Evolutionary conservation across 306 rosid species (phyloP), one percentile per base, ranked within the genome.

Genomic region (Vicia sativa): DNA sequence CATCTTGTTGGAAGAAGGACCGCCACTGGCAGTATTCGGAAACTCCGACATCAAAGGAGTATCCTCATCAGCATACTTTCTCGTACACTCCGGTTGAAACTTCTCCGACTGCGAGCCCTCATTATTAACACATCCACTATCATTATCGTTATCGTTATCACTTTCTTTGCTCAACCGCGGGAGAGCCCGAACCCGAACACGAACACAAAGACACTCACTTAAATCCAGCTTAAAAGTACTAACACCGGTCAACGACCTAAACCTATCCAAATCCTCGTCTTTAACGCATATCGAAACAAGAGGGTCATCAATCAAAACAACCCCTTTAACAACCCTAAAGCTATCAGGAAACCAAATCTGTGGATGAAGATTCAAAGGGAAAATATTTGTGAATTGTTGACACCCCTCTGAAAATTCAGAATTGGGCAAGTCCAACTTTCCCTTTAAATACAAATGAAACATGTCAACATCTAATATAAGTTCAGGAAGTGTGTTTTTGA

Each of bases 341-440:
- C 84, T 84, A 19, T 82, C 77, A 5, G 87, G 92, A 50, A 70
- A 81, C 96, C 92, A 86, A 70, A 79, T 83, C 80, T 89, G 96
- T 50, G 52, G 57, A 74, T 89, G 92, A 72, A 86, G 86, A 73
- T 68, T 68, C 77, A 75, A 73, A 75, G 96, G 92, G 48, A 84
- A 86, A 65, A 89, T 25, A 38, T 70, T 71, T 0, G 86, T 85
- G 78, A 89, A 89, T 78, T 89, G 90, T 64, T 42, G 15, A 56
- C 68, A 41, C 25, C 79, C 80, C 67, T 64, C 65, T 0, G 18
- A 49, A 16, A 61, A 76, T 48, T 37, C 77, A 10, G 73, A 56
- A 35, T 45, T 52, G 44, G 83, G 73, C 49, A 77, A 76, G 11
- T 26, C 18, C 45, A 82, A 78, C 10, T 59, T 73, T 12, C 88